A percentile compares a stretch with the other conserved stretches of the same genome.
Conservation (phyloP, 2,329 filamentous ascomycete genomes). For the Sarocladium strictum region DNA sequence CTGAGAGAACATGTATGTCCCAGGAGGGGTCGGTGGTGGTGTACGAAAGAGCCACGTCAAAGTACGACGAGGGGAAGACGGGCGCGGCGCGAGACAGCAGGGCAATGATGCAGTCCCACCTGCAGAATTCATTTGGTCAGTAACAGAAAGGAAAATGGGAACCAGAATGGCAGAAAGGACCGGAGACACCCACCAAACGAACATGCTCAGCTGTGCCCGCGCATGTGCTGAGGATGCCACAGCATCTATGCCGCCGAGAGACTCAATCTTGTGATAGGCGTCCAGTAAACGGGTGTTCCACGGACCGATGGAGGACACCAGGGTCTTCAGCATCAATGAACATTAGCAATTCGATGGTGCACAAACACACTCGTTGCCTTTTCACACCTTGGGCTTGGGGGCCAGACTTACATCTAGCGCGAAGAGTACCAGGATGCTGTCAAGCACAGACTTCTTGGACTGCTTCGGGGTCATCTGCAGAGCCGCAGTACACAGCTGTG, state of each 20-base stretch:
- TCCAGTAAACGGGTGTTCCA: slow-evolving; percentile 11
- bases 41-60: slow-evolving; percentile 10
- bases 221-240: slow-evolving; percentile 1
- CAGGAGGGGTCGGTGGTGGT: slow-evolving; percentile 6
- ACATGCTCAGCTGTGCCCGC: slow-evolving; percentile 12
- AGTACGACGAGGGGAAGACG: slow-evolving; percentile 4
- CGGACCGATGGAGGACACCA: slow-evolving; percentile 10
- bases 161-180: too few species aligned
- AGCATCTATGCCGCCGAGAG: slow-evolving; percentile 9
- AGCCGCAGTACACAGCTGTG: slow-evolving; percentile 1
- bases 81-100: slow-evolving; percentile 8
- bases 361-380: too few species aligned
- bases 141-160: too few species aligned
- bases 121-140: too few species aligned
- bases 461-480: not conserved
- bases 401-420: slow-evolving; percentile 10
- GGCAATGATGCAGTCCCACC: slow-evolving; percentile 11
- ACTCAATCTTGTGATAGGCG: slow-evolving; percentile 10
- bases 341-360: too few species aligned
- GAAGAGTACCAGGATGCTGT: slow-evolving; percentile 10
- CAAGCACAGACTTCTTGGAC: slow-evolving; percentile 3
- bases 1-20: slow-evolving; percentile 9
- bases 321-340: too few species aligned
- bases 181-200: slow-evolving; percentile 11
- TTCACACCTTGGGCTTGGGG: too few species aligned